A percentile compares a stretch with the other conserved stretches of the same genome.
Evolutionary conservation across 345 rosid genomes (phyloP).

Genomic region (Dipteronia dyeriana): DNA sequence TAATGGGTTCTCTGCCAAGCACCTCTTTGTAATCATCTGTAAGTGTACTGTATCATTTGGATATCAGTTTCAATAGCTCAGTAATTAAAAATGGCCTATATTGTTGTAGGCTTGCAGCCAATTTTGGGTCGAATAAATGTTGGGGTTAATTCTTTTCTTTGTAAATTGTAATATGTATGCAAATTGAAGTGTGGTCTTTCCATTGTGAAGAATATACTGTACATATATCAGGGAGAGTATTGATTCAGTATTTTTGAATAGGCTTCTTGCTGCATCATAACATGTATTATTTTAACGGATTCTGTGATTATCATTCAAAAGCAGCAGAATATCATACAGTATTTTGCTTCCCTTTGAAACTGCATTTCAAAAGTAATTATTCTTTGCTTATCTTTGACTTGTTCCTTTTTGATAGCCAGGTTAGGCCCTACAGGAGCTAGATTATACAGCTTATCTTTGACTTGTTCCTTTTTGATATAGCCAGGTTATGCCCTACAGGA

Average conservation of each 20-base stretch:
- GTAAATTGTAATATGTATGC: not conserved
- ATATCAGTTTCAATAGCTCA: constrained; percentile 17
- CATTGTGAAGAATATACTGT: not conserved
- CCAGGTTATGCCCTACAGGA: not conserved
- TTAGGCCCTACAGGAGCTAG: not conserved
- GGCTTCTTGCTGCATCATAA: not conserved
- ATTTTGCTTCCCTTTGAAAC: constrained; percentile 15
- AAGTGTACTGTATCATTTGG: constrained; percentile 20
- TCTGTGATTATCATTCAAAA: constrained; percentile 7
- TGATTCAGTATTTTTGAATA: not conserved
- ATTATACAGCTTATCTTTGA: constrained; percentile 1
- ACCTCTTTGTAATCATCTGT: constrained; percentile 43
- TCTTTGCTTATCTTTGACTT: constrained; percentile 9
- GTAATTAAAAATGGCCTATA: constrained; percentile 5
- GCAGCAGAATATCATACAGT: constrained; percentile 5
- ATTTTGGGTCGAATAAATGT: constrained; percentile 4
- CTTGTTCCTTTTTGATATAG: not conserved
- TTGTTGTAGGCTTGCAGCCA: not conserved
- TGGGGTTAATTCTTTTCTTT: not conserved
- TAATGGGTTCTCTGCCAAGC: constrained; percentile 80
- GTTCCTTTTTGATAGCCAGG: not conserved
- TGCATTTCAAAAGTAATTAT: constrained; percentile 26
- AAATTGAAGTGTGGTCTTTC: not conserved
- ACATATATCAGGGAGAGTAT: not conserved
- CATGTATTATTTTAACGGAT: not conserved